Evolutionary conservation across 495 filamentous ascomycete genomes (phyloP), one percentile per base, ranked within the genome.

Genomic region (Talaromyces ruber): DNA sequence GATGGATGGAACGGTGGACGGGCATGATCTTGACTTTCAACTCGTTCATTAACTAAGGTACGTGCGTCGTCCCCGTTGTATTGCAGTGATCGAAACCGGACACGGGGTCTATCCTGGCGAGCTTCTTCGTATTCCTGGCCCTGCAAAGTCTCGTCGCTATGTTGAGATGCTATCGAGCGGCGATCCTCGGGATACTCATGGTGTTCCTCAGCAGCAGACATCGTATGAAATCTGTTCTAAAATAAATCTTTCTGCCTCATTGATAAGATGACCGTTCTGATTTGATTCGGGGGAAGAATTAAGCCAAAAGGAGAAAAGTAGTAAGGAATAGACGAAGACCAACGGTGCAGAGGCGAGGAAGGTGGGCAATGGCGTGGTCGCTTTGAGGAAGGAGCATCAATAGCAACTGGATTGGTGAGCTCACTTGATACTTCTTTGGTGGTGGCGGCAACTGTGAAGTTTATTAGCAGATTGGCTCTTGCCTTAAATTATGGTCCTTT

Each of bases 151-250:
- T 60, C 59, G 45, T 60, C 59, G 24, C 59, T 60, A n/a, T 60
- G 59, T 6, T 45, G 18, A 3, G 59, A 60, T 2, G 59, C 39
- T 45, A 32, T 26, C 6, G 59, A 51, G 18, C 39, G 39, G 28
- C 59, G 59, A 25, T 51, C 43, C 24, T 51, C 18, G 14, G 59
- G 59, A 22, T 50, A 60, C n/a, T 60, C 59, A 60, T 60, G 59
- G 28, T 60, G 59, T 32, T 60, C 59, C 59, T 60, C 59, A 16
- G 59, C 59, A 26, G 57, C 57, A 60, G 43, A 32, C 59, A 60
- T 60, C 14, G 16, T 30, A 18, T 14, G 11, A 26, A 16, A n/a
- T 47, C 43, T 47, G 43, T 14, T 21, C n/a, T 47, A n/a, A 2
- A 12, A 18, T 21, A 4, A 21, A 11, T 21, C 43, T 47, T 21